Base-by-base conservation (phyloP, 2,329 filamentous ascomycete genomes). In the Penicillium sp. region DNA sequence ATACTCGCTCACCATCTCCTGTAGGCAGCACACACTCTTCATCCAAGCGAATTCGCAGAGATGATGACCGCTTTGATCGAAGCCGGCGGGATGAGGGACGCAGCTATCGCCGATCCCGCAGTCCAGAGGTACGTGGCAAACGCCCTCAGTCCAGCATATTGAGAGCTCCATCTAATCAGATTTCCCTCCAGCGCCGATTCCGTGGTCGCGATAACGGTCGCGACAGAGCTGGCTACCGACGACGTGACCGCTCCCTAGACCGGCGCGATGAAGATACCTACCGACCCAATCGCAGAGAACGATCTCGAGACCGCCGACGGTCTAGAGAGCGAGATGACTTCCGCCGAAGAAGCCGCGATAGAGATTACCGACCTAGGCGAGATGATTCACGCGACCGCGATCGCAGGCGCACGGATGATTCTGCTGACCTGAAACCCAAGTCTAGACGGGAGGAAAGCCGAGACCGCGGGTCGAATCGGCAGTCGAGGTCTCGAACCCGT, bases 1-100 rank as follows among this genome's bases (percentile, higher is more conserved):
- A 84, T 76, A 80, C 81, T 81, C 83, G 90, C 90, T 93, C 90
- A 93, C 90, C 90, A 90, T 91, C 89, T 87, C 89, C 89, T 88
- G 87, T 88, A 92, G 90, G 89, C 86, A 91, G 89, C 83, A 87
- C 90, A 74, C 83, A 85, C 77, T 87, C 86, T 77, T 86, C 87
- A 72, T 87, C 86, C 79, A 89, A 86, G 79, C 85, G 86, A 60
- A 77, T 68, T 68, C 79, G 80, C 69, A 79, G 81, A 75, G 82
- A 81, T 65, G 78, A 83, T 72, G 76, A 80, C 68, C 78, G 81
- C 61, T 74, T 79, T 67, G 81, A 83, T 50, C 77, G 78, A 69
- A 79, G 76, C 65, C 75, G 81, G 43, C 76, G 80, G 65, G 81
- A 83, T 68, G 81, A 82, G 71, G 74, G 74, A 49, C 78, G 80